Base-by-base conservation (phyloP, 179 eudicot species). In the Amaranthus tricolor region DNA sequence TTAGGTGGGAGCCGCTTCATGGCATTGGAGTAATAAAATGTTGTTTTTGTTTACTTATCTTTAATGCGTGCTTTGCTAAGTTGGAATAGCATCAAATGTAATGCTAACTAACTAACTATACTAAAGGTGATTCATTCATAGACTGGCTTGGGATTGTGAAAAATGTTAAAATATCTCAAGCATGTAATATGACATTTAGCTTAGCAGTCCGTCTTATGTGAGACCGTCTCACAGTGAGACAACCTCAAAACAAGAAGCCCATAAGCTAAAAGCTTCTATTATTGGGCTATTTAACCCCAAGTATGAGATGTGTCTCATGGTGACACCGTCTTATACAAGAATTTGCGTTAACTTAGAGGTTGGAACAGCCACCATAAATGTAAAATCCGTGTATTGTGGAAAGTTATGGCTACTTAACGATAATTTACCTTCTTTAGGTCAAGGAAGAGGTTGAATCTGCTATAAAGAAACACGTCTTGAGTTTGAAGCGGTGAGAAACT, bases 381-480 rank as follows among this genome's bases (percentile, higher is more conserved):
- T 2, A 31, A 31, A 31, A 31, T 31, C 40, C 40, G 40, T 31
- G 40, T 31, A 31, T 31, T 31, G 40, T 31, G 40, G 50, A 70
- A 43, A 75, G 31, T 31, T 20, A 16, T 43, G 48, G 54, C 71
- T 24, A 65, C 66, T 58, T 17, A 74, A 44, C 43, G 55, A 44
- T 21, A 49, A 68, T 68, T 21, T 56, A 9, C 19, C 7, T 0
- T 13, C 43, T 76, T 78, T 77, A 94, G 98, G 97, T 94, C 72
- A 92, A 87, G 82, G 98, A 94, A 87, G 98, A 94, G 87, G 93
- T 94, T 68, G 98, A 94, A 72, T 68, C 76, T 76, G 98, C 97
- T 65, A 77, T 94, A 71, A 85, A 80, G 79, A 94, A 87, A 79
- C 85, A 92, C 76, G 68, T 87, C 70, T 51, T 82, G 72, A 86